phyloP scores from a whole-genome alignment of 2,329 filamentous ascomycete genomes.

The Pseudocercospora pini-densiflorae region DNA sequence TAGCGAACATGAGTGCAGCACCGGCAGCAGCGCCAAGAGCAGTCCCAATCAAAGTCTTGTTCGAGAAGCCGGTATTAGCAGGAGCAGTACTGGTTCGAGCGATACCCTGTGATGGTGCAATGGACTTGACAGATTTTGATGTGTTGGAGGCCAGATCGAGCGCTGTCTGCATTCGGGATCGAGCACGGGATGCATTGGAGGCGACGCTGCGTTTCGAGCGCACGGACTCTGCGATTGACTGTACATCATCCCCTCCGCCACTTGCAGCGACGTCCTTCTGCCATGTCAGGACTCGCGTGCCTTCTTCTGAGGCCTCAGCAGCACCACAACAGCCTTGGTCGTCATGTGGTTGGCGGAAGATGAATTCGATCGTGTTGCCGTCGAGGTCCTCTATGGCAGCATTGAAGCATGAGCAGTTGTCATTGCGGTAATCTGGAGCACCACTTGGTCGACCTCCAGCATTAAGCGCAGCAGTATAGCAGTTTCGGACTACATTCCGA shows the following conservation, averaged over 20 bases:
- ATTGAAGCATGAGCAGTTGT: constrained; percentile 62
- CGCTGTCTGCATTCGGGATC: constrained; percentile 33
- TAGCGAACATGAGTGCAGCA: constrained; percentile 75
- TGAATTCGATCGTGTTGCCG: constrained; percentile 81
- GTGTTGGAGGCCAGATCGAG: constrained; percentile 33
- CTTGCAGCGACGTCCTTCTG: constrained; percentile 45
- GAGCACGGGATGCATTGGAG: constrained; percentile 29
- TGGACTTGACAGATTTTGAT: constrained; percentile 29
- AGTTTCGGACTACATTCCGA: constrained; percentile 68
- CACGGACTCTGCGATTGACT: constrained; percentile 27
- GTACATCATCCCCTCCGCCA: constrained; percentile 29
- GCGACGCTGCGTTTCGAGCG: constrained; percentile 15
- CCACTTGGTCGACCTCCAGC: constrained; percentile 66
- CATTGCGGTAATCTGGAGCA: constrained; percentile 58
- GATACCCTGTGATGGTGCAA: constrained; percentile 25
- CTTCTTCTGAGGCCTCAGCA: constrained; percentile 43
- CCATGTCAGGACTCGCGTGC: constrained; percentile 52
- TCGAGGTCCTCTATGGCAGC: constrained; percentile 75
- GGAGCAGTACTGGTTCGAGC: constrained; percentile 27
- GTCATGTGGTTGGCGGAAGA: constrained; percentile 56
- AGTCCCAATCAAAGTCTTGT: constrained; percentile 62
- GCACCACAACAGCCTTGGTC: constrained; percentile 42
- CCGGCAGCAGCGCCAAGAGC: constrained; percentile 80
- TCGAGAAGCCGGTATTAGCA: constrained; percentile 24
- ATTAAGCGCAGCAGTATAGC: constrained; percentile 71